phyloP scores from a whole-genome alignment of 129 eudicot genomes.

The Arctium lappa region DNA sequence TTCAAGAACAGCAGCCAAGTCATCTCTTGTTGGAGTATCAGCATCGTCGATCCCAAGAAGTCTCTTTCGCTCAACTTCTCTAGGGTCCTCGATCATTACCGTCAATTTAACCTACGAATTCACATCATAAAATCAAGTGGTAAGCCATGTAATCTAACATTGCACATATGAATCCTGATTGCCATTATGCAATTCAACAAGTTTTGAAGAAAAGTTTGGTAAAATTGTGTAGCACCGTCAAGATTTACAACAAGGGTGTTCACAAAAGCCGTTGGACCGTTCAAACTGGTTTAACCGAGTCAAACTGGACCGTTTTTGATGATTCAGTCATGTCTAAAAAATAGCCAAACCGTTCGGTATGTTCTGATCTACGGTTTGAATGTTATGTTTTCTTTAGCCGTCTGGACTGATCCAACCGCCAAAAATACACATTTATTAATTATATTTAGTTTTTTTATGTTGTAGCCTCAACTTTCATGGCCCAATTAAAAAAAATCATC shows the following conservation, averaged over 20 bases:
- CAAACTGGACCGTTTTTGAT: no score
- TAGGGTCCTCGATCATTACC: slow-evolving; percentile 84
- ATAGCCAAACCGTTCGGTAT: no score
- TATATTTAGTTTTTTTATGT: no score
- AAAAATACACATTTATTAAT: no score
- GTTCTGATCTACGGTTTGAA: no score
- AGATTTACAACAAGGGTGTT: background rate
- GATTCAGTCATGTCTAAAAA: no score
- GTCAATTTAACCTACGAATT: slow-evolving; percentile 76
- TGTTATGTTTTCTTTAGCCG: no score
- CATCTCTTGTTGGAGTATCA: slow-evolving; percentile 87
- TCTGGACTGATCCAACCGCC: no score
- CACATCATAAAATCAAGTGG: slow-evolving; percentile 5
- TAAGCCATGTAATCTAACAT: background rate
- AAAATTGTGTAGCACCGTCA: background rate
- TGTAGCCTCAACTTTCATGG: no score
- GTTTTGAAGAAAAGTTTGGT: background rate
- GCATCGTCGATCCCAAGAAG: slow-evolving; percentile 84
- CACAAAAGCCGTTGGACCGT: no score
- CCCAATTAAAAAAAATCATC: no score
- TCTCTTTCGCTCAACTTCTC: slow-evolving; percentile 85
- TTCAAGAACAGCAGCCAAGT: slow-evolving; percentile 73
- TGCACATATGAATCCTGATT: background rate
- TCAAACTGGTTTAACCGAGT: no score
- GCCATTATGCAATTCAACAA: background rate